Conservation (phyloP, 1,284 basidiomycete species). For the Pseudozyma hubeiensis region DNA sequence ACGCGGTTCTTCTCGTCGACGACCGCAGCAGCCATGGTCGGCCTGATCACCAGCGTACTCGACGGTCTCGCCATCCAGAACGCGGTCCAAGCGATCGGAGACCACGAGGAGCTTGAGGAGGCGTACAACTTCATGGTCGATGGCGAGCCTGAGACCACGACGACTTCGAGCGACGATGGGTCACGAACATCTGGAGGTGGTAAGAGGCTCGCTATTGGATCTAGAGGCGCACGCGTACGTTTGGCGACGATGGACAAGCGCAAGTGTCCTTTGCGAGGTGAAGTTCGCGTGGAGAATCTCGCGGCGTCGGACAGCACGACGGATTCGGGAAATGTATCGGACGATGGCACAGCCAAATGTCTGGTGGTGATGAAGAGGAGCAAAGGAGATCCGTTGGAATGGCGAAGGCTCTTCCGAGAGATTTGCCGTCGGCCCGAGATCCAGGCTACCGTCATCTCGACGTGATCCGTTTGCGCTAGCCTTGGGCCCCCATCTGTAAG, state of each 20-base stretch:
- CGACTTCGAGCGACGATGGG: conserved; percentile 11
- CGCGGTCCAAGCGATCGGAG: conserved; percentile 53
- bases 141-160: conserved; percentile 18
- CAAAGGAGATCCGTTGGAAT: conserved; percentile 69
- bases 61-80: conserved; percentile 50
- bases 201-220: conserved; percentile 36
- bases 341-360: conserved; percentile 27
- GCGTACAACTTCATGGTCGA: conserved; percentile 53
- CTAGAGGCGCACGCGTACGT: conserved; percentile 59
- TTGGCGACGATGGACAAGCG: conserved; percentile 62
- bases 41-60: conserved; percentile 41
- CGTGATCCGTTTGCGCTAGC: conserved; percentile 8
- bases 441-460: conserved; percentile 46
- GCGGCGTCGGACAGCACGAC: conserved; percentile 18
- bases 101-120: conserved; percentile 55
- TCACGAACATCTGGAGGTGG: conserved; percentile 8
- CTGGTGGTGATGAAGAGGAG: conserved; percentile 66
- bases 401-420: conserved; percentile 67
- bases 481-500: neutral
- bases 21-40: conserved; percentile 42
- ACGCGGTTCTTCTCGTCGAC: conserved; percentile 64
- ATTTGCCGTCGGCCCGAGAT: conserved; percentile 43
- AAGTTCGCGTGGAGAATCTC: conserved; percentile 61
- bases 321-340: conserved; percentile 9
- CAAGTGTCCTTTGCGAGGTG: conserved; percentile 65